Conservation (phyloP, 1,139 yeast genomes). For the Tardiomyces depauwii region DNA sequence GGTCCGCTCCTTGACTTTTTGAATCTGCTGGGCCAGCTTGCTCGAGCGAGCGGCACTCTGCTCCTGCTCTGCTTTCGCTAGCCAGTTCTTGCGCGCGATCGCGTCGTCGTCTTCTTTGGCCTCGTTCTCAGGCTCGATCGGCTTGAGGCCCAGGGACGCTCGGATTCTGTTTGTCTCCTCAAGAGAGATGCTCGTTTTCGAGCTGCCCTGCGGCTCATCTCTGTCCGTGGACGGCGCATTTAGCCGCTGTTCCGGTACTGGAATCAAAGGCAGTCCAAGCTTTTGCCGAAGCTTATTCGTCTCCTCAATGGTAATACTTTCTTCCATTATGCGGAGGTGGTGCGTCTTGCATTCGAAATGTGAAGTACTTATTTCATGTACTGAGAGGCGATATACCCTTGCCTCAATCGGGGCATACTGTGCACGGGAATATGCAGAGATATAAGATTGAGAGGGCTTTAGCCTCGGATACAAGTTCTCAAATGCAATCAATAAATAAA, state of each 20-base stretch:
- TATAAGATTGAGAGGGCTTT: no score
- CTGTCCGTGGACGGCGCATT: no score
- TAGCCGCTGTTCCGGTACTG: slow-evolving; percentile 1
- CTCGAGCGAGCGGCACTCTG: slow-evolving; percentile 2
- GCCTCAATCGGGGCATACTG: not conserved
- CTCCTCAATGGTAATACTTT: slow-evolving; percentile 17
- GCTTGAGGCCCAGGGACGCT: slow-evolving; percentile 19
- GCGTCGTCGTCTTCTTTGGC: slow-evolving; percentile 12
- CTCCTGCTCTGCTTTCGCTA: slow-evolving; percentile 14
- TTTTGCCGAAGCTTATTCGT: slow-evolving; percentile 18
- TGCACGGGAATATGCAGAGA: not conserved
- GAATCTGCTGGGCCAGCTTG: slow-evolving; percentile 6
- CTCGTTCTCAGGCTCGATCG: slow-evolving; percentile 20
- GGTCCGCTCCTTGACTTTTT: slow-evolving; percentile 15
- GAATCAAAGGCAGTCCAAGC: slow-evolving; percentile 26
- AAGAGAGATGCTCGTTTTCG: slow-evolving; percentile 10
- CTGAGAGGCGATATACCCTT: not conserved
- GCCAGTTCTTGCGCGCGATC: slow-evolving; percentile 24
- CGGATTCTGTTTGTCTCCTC: slow-evolving; percentile 23
- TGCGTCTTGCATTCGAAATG: no score
- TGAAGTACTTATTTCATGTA: no score
- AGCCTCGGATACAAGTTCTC: no score
- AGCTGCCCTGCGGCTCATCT: not conserved
- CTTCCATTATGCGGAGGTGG: not conserved
- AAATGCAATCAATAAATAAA: no score